phyloP scores from a whole-genome alignment of 495 filamentous ascomycete species.

The Pseudomonodictys pantanalensis region DNA sequence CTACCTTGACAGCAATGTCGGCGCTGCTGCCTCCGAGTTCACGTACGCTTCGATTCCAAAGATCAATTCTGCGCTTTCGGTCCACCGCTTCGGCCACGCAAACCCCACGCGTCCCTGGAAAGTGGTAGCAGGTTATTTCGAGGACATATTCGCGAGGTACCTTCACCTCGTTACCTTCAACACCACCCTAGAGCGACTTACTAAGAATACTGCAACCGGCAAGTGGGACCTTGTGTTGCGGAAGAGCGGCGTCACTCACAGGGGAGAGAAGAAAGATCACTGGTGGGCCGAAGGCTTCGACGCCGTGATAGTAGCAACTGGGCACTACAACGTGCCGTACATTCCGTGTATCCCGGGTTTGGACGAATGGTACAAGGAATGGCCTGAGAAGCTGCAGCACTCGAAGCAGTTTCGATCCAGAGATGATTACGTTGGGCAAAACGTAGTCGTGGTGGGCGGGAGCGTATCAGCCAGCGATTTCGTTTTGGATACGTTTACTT shows the following conservation, averaged over 20 bases:
- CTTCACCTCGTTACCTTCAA: constrained; percentile 6
- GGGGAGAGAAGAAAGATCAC: constrained; percentile 2
- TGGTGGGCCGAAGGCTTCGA: constrained; percentile 28
- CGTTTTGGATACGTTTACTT: neutral
- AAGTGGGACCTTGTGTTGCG: constrained; percentile 16
- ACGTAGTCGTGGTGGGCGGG: constrained; percentile 18
- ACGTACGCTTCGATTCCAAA: constrained; percentile 44
- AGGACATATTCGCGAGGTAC: constrained; percentile 5
- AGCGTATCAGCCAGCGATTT: constrained; percentile 14
- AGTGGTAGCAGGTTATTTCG: constrained; percentile 1
- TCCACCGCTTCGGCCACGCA: neutral
- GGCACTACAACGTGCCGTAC: constrained; percentile 18
- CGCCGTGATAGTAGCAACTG: constrained; percentile 20
- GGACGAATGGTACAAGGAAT: constrained; percentile 1
- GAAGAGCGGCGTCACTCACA: neutral
- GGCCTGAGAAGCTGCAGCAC: constrained; percentile 3
- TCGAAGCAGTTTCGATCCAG: constrained; percentile 9
- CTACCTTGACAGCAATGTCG: constrained; percentile 47
- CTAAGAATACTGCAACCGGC: constrained; percentile 11
- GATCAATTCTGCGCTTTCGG: neutral
- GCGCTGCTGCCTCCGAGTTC: constrained; percentile 41
- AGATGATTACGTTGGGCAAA: constrained; percentile 7
- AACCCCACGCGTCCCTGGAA: neutral
- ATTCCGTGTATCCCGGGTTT: constrained; percentile 15
- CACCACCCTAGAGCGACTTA: constrained; percentile 11